Evolutionary conservation across 345 rosid species (phyloP).

Genomic region (Capsella bursapastoris): DNA sequence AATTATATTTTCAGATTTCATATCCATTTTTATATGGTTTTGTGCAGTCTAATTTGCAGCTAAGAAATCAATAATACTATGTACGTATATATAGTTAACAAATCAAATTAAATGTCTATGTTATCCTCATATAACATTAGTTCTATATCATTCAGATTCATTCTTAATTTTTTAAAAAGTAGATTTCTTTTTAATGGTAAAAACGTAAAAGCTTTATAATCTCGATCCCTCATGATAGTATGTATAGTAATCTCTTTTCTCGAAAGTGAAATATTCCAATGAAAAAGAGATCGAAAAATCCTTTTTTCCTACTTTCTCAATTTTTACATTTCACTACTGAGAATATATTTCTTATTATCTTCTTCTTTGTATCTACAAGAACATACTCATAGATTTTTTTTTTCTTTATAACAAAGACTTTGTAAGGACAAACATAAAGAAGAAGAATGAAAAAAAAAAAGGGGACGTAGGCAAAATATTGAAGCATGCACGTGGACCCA

Average conservation of each 20-base stretch:
- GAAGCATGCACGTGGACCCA: constrained; percentile 31
- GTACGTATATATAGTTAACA: no score
- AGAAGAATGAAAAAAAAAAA: neutral
- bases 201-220: constrained; percentile 9
- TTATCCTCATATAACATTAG: neutral
- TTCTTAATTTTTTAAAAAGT: neutral
- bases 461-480: constrained; percentile 16
- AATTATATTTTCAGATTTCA: neutral
- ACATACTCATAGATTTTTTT: neutral
- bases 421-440: neutral
- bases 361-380: neutral
- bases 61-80: neutral
- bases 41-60: neutral
- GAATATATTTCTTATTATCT: neutral
- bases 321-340: neutral
- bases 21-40: neutral
- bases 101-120: no score
- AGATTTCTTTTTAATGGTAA: neutral
- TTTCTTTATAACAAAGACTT: neutral
- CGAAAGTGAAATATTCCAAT: constrained; percentile 35
- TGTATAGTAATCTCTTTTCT: neutral
- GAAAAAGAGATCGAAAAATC: constrained; percentile 11
- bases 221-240: constrained; percentile 10
- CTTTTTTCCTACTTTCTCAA: constrained; percentile 9
- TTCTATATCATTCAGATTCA: neutral